phyloP scores from a whole-genome alignment of 352 stramenopile genomes.

The Phytophthora rubi region DNA sequence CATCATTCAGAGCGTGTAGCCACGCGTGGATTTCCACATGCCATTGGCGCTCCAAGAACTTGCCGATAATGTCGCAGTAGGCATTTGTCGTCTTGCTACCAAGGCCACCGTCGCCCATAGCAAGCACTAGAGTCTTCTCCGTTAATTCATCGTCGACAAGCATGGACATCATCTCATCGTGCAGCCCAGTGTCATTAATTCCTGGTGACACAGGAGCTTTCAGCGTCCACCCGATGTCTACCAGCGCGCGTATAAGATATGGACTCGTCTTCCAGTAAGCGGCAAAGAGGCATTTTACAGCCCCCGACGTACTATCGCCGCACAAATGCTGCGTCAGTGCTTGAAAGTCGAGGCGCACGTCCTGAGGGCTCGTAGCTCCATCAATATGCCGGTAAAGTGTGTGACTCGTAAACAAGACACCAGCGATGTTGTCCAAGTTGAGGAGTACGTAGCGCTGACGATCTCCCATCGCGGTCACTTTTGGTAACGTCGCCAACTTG shows the following conservation, averaged over 20 bases:
- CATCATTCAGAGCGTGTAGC: conserved; percentile 20
- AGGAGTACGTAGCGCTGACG: conserved; percentile 22
- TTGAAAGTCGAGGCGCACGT: conserved; percentile 16
- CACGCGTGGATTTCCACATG: conserved; percentile 18
- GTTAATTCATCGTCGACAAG: not conserved
- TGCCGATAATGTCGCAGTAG: conserved; percentile 5
- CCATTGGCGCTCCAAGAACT: conserved; percentile 14
- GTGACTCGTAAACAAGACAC: conserved; percentile 10
- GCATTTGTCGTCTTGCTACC: conserved; percentile 7
- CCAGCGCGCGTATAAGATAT: conserved; percentile 1
- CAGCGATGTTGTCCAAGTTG: conserved; percentile 26
- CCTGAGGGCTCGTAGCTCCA: conserved; percentile 3
- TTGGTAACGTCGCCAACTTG: conserved; percentile 10
- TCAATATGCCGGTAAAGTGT: conserved; percentile 14
- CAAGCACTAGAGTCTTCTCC: conserved; percentile 16
- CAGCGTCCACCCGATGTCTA: conserved; percentile 10
- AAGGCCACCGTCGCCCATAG: conserved; percentile 4
- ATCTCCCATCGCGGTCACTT: not conserved
- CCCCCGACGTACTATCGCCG: not conserved
- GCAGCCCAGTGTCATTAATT: not conserved
- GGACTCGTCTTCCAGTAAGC: conserved; percentile 7
- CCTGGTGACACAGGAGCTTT: not conserved
- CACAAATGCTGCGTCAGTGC: conserved; percentile 14
- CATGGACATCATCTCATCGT: conserved; percentile 8
- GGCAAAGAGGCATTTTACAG: conserved; percentile 6